These are phyloP conservation scores for Cutaneotrichosporon cavernicola DNA, from an alignment of 1,284 basidiomycete genomes.

Conservation along the genomic window DNA sequence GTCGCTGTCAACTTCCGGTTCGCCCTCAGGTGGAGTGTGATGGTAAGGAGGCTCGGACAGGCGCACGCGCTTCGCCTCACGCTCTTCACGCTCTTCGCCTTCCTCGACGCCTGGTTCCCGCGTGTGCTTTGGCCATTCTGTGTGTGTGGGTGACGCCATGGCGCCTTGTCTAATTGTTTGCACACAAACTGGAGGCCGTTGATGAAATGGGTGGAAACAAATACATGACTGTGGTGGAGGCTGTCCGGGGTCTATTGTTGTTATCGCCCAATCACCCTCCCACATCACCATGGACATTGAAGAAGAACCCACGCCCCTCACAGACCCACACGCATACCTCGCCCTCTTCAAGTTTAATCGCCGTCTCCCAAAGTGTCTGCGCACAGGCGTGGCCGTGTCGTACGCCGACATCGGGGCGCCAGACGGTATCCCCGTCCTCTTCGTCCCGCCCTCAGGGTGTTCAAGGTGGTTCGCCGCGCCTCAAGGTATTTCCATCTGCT, in stretches of 20 bases:
- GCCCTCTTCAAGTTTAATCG: constrained; percentile 38
- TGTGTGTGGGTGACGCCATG: neutral
- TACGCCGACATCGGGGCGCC: constrained; percentile 47
- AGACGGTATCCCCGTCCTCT: constrained; percentile 41
- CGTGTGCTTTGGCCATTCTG: neutral
- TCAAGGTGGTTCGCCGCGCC: constrained; percentile 48
- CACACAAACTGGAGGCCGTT: neutral
- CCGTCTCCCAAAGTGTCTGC: constrained; percentile 36
- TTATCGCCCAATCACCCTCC: constrained; percentile 5
- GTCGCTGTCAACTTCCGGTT: constrained; percentile 5
- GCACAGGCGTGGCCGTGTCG: constrained; percentile 40
- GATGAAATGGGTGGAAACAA: constrained; percentile 1
- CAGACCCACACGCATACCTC: constrained; percentile 42
- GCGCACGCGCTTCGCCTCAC: constrained; percentile 14
- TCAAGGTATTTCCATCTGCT: constrained; percentile 35
- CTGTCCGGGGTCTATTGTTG: neutral
- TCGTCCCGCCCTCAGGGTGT: constrained; percentile 45
- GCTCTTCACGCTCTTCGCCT: constrained; percentile 4
- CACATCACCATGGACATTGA: neutral
- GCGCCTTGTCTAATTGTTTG: neutral
- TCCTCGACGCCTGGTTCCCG: neutral
- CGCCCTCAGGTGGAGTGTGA: constrained; percentile 6
- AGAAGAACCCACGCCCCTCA: constrained; percentile 28
- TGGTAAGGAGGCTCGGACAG: neutral
- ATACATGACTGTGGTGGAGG: neutral